These are phyloP conservation scores for Lecanosticta acicola DNA, from an alignment of 2,329 filamentous ascomycete genomes.

Conservation along the genomic window DNA sequence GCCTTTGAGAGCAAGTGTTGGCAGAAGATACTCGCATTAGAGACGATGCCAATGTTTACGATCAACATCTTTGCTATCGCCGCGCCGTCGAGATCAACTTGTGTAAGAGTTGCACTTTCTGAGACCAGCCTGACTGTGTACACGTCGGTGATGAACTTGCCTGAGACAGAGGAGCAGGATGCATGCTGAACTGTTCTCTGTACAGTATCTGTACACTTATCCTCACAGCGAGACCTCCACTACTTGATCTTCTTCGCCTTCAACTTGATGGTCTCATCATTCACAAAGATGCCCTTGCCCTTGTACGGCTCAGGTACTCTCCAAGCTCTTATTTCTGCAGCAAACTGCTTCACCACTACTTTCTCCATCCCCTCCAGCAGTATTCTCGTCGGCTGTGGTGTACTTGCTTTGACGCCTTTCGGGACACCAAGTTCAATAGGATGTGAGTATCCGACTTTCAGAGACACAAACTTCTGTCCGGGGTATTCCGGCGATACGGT, in stretches of 20 bases:
- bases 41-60: conserved; percentile 40
- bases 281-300: conserved; percentile 98
- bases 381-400: conserved; percentile 85
- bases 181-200: no score
- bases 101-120: conserved; percentile 37
- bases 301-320: conserved; percentile 94
- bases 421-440: conserved; percentile 86
- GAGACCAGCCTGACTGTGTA: no score
- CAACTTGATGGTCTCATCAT: conserved; percentile 94
- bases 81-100: conserved; percentile 40
- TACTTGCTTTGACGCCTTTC: conserved; percentile 73
- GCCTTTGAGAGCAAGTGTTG: conserved; percentile 12
- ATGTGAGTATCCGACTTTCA: conserved; percentile 97
- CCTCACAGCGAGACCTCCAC: not conserved
- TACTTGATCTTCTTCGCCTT: conserved; percentile 75
- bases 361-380: conserved; percentile 83
- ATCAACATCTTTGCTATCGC: conserved; percentile 40
- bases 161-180: no score
- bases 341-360: conserved; percentile 83
- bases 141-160: no score
- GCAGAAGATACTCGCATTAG: conserved; percentile 35
- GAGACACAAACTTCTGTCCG: conserved; percentile 80
- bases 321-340: conserved; percentile 82
- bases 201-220: not conserved
- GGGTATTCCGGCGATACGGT: conserved; percentile 63